Evolutionary conservation across 1,284 basidiomycete genomes (phyloP), one percentile per base, ranked within the genome.

Genomic region (Earliella scabrosa): DNA sequence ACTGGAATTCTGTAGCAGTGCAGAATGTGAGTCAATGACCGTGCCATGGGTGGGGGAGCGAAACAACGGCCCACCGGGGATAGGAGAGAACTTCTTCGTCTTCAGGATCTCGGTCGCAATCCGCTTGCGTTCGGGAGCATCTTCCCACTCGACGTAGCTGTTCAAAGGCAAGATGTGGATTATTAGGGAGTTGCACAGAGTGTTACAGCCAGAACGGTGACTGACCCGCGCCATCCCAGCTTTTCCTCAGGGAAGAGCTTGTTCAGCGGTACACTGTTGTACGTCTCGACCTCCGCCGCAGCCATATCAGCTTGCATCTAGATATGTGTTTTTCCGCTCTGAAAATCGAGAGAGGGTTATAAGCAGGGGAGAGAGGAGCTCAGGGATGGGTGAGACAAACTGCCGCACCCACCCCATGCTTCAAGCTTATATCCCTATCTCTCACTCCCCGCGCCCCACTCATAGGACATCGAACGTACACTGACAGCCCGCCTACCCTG

Each of bases 91-190:
- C 43, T 74, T 68, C 58, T 76, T 74, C 10, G 69, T 72, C 50
- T 71, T 70, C 34, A 82, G 65, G 34, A 81, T 73, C 48, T 73
- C 69, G n/a, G 58, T 50, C 0, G 78, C 79, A 21, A 73, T 56
- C 18, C 56, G 68, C 60, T 79, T 80, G 61, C 78, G 74, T 51
- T 79, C 73, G 3, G 78, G 79, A 44, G 73, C 70, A 24, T 75
- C 70, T 65, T 81, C 77, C 79, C 80, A 82, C 61, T 81, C 79
- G 48, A 82, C 71, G 57, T 77, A 82, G 24, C 79, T 73, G 50
- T 67, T 14, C 13, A 29, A 38, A 43, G 18, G 16, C 38, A 16
- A 16, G 2, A 21, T 4, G 20, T 24, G 44, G 18, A 26, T 3
- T 4, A 2, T 10, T n/a, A n/a, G n/a, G n/a, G n/a, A n/a, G 31